Conservation (phyloP, 192 early-diverging fungal species). For the Coemansia sp. region DNA sequence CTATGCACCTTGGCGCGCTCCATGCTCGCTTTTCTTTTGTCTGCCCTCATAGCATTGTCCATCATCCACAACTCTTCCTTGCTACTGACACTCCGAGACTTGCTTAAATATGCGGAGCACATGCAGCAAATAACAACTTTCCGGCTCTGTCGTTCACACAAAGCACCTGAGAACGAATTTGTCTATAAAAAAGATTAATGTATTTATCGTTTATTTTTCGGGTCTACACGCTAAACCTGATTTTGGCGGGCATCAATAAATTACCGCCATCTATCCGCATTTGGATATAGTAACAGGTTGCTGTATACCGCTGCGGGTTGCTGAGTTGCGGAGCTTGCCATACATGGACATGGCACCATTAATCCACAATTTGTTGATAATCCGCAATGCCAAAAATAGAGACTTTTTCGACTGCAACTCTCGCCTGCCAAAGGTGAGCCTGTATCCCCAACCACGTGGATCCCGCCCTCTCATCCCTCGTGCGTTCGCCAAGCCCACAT, state of each 20-base stretch:
- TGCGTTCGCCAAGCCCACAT: slow-evolving; percentile 1
- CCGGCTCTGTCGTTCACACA: background rate
- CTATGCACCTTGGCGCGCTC: slow-evolving; percentile 4
- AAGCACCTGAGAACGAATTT: background rate
- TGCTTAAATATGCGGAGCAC: background rate
- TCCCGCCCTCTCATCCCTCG: background rate
- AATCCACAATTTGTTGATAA: slow-evolving; percentile 2
- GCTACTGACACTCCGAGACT: background rate
- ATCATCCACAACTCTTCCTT: background rate
- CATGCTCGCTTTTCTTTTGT: background rate
- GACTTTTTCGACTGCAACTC: background rate
- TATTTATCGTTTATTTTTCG: background rate
- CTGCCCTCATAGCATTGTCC: background rate
- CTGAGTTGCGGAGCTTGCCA: slow-evolving; percentile 1
- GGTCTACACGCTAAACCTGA: background rate
- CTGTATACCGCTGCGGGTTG: background rate
- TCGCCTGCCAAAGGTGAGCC: background rate
- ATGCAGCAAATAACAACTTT: background rate
- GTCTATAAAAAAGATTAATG: background rate
- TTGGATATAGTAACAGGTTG: background rate
- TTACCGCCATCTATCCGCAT: background rate
- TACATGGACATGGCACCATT: background rate
- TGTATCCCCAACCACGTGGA: background rate
- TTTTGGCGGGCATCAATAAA: background rate
- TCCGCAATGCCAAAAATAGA: slow-evolving; percentile 1